Evolutionary conservation across 2,329 filamentous ascomycete genomes (phyloP), one percentile per base, ranked within the genome.

Genomic region (Helicocarpus griseus): DNA sequence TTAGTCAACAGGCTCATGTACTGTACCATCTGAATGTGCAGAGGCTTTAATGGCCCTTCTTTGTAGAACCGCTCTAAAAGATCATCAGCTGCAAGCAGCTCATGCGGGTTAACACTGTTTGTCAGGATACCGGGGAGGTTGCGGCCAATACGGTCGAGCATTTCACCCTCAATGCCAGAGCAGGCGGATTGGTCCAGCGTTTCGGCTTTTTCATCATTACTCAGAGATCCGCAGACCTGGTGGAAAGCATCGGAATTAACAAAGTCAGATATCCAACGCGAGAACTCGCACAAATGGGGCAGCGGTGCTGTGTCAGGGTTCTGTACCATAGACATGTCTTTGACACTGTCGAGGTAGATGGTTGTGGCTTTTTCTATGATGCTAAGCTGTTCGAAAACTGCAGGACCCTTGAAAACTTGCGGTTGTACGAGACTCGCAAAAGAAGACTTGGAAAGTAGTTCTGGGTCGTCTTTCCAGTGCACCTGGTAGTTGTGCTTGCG

Each of bases 61-160:
- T 53, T 45, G 45, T 57, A 53, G 36, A 58, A 51, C 21, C 17
- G 46, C 3, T 41, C 52, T 3, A 60, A 48, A 7, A 60, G 49
- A 45, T 56, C 47, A 11, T 48, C 56, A n/a, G 53, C 41, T 28
- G 49, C 26, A 26, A 60, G 40, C 17, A 59, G 13, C 14, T 54
- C 40, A 5, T 57, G 43, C 8, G 54, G 51, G 13, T 58, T 53
- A 8, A 53, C 36, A 5, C 48, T 49, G 24, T 53, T 53, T 9
- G 22, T 29, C 21, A 58, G 41, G 28, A 59, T 55, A 11, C 22
- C 29, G 9, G 31, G 31, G 9, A 56, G 48, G 22, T 55, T 51
- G 19, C 44, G 19, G 13, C 56, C 65, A 28, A 67, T 58, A 21
- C 59, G 57, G 19, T 61, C 60, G 7, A 68, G 56, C 62, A 67